These are phyloP conservation scores for Exutisphaerella laricina DNA, from an alignment of 2,329 filamentous ascomycete species.

Conservation along the genomic window DNA sequence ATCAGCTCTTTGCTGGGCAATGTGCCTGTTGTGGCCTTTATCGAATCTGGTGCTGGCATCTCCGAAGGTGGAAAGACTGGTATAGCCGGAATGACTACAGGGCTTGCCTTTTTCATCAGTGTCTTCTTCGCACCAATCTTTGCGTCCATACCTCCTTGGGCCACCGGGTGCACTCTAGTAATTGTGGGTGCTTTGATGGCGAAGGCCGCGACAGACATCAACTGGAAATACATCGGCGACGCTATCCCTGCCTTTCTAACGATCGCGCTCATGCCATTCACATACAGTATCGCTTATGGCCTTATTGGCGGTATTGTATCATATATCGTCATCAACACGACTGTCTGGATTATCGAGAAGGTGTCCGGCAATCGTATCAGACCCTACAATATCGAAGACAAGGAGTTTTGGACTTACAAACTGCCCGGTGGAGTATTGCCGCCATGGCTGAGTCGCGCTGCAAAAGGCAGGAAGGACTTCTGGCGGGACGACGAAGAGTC, in stretches of 20 bases:
- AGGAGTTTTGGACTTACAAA: conserved; percentile 75
- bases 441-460: conserved; percentile 62
- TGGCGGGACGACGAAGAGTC: conserved; percentile 49
- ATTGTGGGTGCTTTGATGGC: conserved; percentile 88
- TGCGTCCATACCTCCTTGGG: conserved; percentile 82
- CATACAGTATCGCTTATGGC: conserved; percentile 81
- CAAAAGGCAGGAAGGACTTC: conserved; percentile 65
- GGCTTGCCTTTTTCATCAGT: conserved; percentile 78
- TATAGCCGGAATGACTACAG: conserved; percentile 72
- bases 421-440: conserved; percentile 70
- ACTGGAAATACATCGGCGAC: conserved; percentile 82
- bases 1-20: conserved; percentile 73
- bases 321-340: conserved; percentile 69
- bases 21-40: conserved; percentile 78
- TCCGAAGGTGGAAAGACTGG: conserved; percentile 82
- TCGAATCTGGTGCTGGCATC: conserved; percentile 83
- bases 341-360: conserved; percentile 64
- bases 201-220: conserved; percentile 71
- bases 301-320: conserved; percentile 73
- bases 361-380: conserved; percentile 63
- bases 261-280: conserved; percentile 82
- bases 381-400: conserved; percentile 67
- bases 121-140: conserved; percentile 90
- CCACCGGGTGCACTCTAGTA: conserved; percentile 80
- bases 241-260: conserved; percentile 79